A percentile compares a stretch with the other conserved stretches of the same genome.
Conservation (phyloP, 192 early-diverging fungal species). For the Backusella morwellensis region DNA sequence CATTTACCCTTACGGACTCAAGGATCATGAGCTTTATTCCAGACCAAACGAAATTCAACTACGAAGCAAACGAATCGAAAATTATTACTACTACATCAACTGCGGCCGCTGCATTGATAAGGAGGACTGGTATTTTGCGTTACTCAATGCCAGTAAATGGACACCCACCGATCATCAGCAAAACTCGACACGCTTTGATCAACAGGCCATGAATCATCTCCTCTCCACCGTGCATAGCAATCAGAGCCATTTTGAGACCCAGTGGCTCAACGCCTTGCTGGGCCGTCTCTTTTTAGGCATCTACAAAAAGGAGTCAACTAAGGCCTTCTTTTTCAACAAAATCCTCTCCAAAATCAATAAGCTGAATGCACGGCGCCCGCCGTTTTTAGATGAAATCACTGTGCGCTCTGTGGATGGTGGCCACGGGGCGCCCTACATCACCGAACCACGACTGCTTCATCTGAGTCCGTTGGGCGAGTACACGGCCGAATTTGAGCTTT, state of each 20-base stretch:
- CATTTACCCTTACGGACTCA: slow-evolving; percentile 73
- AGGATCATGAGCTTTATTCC: slow-evolving; percentile 68
- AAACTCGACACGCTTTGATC: slow-evolving; percentile 41
- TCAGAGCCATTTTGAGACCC: slow-evolving; percentile 47
- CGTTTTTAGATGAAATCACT: slow-evolving; percentile 79
- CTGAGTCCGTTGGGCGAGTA: slow-evolving; percentile 72
- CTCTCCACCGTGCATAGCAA: slow-evolving; percentile 51
- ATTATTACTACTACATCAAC: slow-evolving; percentile 61
- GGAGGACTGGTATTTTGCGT: slow-evolving; percentile 90
- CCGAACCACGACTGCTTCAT: slow-evolving; percentile 67
- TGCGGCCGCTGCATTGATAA: slow-evolving; percentile 70
- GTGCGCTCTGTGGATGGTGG: slow-evolving; percentile 79
- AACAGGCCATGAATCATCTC: slow-evolving; percentile 38
- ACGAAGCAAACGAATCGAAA: slow-evolving; percentile 51
- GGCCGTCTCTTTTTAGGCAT: slow-evolving; percentile 77
- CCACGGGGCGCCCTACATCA: slow-evolving; percentile 76
- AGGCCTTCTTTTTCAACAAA: slow-evolving; percentile 62
- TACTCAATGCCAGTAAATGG: slow-evolving; percentile 52
- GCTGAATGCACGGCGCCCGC: slow-evolving; percentile 59
- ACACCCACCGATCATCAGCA: neutral
- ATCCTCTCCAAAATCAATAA: slow-evolving; percentile 66
- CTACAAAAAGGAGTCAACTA: slow-evolving; percentile 58
- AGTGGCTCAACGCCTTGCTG: slow-evolving; percentile 85
- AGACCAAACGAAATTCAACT: slow-evolving; percentile 61
- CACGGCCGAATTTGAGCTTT: slow-evolving; percentile 69